These are phyloP conservation scores for Phytophthora uliginosa DNA, from an alignment of 352 stramenopile species.

Conservation along the genomic window DNA sequence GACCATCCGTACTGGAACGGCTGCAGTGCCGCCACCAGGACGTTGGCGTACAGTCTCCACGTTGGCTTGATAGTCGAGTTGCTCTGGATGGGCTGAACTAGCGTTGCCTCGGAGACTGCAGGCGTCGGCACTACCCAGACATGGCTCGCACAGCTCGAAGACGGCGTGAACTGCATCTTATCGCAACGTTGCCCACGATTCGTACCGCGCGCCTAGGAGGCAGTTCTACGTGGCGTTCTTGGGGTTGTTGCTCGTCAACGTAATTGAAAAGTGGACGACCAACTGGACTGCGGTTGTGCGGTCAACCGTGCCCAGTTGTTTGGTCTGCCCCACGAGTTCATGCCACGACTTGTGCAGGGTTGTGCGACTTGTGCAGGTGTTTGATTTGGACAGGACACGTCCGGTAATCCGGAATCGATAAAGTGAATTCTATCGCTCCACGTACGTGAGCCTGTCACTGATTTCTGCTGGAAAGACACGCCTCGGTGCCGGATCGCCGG, in stretches of 20 bases:
- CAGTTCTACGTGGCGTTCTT: not conserved
- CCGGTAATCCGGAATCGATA: not conserved
- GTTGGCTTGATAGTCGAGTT: constrained; percentile 28
- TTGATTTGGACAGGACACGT: not conserved
- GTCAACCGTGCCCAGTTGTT: not conserved
- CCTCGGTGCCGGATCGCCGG: not conserved
- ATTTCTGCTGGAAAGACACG: constrained; percentile 27
- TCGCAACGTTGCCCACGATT: not conserved
- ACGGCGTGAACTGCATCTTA: constrained; percentile 43
- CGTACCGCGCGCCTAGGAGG: not conserved
- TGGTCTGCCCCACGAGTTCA: constrained; percentile 11
- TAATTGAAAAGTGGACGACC: constrained; percentile 25
- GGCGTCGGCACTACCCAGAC: constrained; percentile 29
- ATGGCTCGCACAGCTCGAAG: constrained; percentile 24
- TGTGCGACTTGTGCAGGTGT: constrained; percentile 15
- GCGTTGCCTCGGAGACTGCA: constrained; percentile 2
- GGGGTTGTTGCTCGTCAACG: not conserved
- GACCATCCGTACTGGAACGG: constrained; percentile 53
- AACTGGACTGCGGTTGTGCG: not conserved
- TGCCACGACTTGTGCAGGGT: constrained; percentile 1
- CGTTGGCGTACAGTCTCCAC: constrained; percentile 60
- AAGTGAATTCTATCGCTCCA: not conserved
- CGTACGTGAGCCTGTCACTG: not conserved
- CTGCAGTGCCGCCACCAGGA: constrained; percentile 57
- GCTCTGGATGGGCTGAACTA: constrained; percentile 4